Conservation (phyloP, 1,284 basidiomycete genomes). For the Macrocybe sp. region DNA sequence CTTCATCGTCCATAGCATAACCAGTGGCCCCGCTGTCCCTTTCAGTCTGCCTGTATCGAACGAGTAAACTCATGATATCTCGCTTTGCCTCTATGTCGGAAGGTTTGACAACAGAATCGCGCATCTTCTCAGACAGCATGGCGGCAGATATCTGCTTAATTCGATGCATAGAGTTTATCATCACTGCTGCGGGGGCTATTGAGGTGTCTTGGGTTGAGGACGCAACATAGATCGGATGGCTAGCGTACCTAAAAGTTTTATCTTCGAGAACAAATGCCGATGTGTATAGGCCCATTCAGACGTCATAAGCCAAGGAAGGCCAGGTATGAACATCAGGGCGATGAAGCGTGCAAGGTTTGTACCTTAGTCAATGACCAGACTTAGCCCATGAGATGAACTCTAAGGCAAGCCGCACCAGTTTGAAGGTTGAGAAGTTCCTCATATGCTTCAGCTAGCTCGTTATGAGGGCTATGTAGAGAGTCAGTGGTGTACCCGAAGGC, state of each 20-base stretch:
- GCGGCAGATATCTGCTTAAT: conserved; percentile 34
- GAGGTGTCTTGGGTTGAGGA: neutral
- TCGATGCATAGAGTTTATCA: conserved; percentile 37
- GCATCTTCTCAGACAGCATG: conserved; percentile 38
- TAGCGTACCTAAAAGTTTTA: conserved; percentile 21
- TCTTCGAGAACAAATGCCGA: conserved; percentile 25
- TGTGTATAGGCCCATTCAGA: conserved; percentile 35
- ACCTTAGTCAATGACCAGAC: conserved; percentile 18
- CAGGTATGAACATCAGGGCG: conserved; percentile 32
- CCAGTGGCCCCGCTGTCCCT: conserved; percentile 20
- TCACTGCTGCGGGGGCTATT: conserved; percentile 20
- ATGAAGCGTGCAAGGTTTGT: conserved; percentile 35
- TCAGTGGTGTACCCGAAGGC: conserved; percentile 44
- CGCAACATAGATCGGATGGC: neutral
- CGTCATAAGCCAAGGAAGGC: conserved; percentile 21
- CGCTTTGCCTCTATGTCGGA: conserved; percentile 38
- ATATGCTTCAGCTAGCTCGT: conserved; percentile 43
- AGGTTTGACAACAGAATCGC: conserved; percentile 26
- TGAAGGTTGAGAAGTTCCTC: conserved; percentile 37
- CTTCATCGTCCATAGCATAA: conserved; percentile 39
- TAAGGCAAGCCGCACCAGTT: conserved; percentile 23
- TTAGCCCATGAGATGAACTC: neutral
- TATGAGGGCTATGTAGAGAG: conserved; percentile 40
- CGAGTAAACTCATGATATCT: conserved; percentile 46
- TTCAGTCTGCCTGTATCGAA: conserved; percentile 36